Base-by-base conservation (phyloP, 2,329 filamentous ascomycete species). In the Aspergillus spinulosporus region DNA sequence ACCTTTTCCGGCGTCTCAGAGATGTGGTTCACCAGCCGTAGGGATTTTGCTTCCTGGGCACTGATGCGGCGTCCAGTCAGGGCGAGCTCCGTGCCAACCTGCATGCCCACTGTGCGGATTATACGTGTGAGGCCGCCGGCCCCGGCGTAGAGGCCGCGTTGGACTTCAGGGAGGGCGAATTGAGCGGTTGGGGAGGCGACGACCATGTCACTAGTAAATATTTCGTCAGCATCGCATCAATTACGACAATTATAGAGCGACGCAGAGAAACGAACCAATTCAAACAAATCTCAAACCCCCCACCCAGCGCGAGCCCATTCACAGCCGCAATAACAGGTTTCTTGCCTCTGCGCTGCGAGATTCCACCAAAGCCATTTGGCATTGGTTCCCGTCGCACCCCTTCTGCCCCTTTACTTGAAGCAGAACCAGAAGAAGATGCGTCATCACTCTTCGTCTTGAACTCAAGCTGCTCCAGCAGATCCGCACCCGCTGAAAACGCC, bases 231-330 rank as follows among this genome's bases (percentile, higher is more conserved):
- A 28, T 26, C 39, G 12, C 28, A 9, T 37, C 6, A 9, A 3
- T 4, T 21, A 21, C 21, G 21, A 21, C 21, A 21, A 26, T 15
- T 11, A 31, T 7, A 55, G 11, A 9, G 15, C 40, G 29, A 26
- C 21, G 21, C 21, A 31, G 12, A 21, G 5, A 32, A 26, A 69
- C 74, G 36, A 67, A 82, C 80, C 88, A 90, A 89, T 97, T 97
- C 82, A 97, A 88, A 56, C 92, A 91, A 72, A 92, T 90, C 76
- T 93, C 89, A 74, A 89, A 86, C 2, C 88, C 89, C 49, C 90
- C 89, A 39, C 90, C 90, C 36, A 89, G 80, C 44, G 87, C 89
- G 31, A 88, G 76, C 1, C 89, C 89, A 67, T 92, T 90, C n/a
- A 92, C 87, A 0, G 89, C 90, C 1, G 86, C 88, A 28, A 93